Conservation (phyloP, 495 filamentous ascomycete species). For the Aspergillus haitiensis region DNA sequence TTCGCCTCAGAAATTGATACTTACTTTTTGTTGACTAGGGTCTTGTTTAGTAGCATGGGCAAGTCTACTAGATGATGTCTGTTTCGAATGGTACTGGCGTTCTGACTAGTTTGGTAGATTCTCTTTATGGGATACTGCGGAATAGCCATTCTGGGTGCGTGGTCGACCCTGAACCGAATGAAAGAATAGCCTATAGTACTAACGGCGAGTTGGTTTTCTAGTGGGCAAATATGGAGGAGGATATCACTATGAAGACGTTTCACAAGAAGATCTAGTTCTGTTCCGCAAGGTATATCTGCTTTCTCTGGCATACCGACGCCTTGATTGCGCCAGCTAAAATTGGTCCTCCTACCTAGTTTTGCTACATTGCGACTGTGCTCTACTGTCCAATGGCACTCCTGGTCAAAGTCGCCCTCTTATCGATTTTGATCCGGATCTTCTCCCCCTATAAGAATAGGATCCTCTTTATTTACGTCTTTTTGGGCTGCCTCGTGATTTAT, state of each 20-base stretch:
- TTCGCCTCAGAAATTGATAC: background rate
- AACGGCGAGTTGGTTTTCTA: slow-evolving; percentile 14
- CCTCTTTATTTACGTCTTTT: slow-evolving; percentile 45
- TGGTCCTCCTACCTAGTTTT: slow-evolving; percentile 24
- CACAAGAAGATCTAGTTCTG: slow-evolving; percentile 17
- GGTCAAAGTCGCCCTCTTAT: slow-evolving; percentile 49
- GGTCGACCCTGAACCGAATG: background rate
- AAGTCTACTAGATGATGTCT: slow-evolving; percentile 14
- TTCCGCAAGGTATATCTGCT: slow-evolving; percentile 34
- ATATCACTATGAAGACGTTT: slow-evolving; percentile 32
- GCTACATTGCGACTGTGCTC: slow-evolving; percentile 44
- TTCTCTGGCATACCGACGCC: background rate
- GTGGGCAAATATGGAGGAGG: slow-evolving; percentile 44
- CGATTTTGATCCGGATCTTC: slow-evolving; percentile 51
- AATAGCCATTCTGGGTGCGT: slow-evolving; percentile 38
- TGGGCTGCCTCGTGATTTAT: slow-evolving; percentile 42
- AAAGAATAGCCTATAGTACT: slow-evolving; percentile 1
- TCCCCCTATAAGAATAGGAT: slow-evolving; percentile 40
- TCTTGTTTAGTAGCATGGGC: slow-evolving; percentile 39
- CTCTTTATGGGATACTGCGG: slow-evolving; percentile 44
- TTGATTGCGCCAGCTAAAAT: background rate
- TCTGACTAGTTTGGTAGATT: slow-evolving; percentile 19
- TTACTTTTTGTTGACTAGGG: slow-evolving; percentile 27
- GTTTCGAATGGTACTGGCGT: background rate
- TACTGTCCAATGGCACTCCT: slow-evolving; percentile 52